phyloP scores from a whole-genome alignment of 2,329 filamentous ascomycete species.

The Aspergillus cejpii region DNA sequence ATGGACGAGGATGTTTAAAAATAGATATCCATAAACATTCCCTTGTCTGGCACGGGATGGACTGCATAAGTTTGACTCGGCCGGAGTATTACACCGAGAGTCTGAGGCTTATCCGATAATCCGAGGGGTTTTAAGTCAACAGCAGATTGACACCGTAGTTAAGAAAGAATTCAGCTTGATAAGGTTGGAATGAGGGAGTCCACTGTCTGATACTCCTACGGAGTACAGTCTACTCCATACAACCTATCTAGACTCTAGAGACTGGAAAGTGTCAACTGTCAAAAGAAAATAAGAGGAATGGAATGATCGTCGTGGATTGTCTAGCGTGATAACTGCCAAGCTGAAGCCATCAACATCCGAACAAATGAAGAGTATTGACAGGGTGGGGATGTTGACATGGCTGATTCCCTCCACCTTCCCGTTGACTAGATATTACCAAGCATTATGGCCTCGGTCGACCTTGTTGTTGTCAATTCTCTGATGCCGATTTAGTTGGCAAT shows the following conservation, averaged over 20 bases:
- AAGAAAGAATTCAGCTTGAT: too few species aligned
- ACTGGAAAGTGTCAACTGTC: background rate
- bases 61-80: background rate
- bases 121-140: too few species aligned
- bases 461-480: too few species aligned
- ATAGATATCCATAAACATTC: background rate
- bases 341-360: background rate
- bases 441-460: slow-evolving; percentile 7
- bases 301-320: background rate
- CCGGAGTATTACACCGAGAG: too few species aligned
- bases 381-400: background rate
- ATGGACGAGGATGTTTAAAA: background rate
- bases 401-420: background rate
- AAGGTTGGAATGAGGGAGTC: background rate
- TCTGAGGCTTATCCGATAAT: background rate
- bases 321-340: background rate
- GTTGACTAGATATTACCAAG: slow-evolving; percentile 4
- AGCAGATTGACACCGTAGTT: background rate
- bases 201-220: too few species aligned
- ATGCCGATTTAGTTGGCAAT: too few species aligned
- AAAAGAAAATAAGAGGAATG: background rate
- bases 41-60: background rate
- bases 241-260: too few species aligned
- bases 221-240: too few species aligned
- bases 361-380: background rate